Evolutionary conservation across 768 basidiomycete genomes (phyloP), one percentile per base, ranked within the genome.

Genomic region (Hysterangium stoloniferum): DNA sequence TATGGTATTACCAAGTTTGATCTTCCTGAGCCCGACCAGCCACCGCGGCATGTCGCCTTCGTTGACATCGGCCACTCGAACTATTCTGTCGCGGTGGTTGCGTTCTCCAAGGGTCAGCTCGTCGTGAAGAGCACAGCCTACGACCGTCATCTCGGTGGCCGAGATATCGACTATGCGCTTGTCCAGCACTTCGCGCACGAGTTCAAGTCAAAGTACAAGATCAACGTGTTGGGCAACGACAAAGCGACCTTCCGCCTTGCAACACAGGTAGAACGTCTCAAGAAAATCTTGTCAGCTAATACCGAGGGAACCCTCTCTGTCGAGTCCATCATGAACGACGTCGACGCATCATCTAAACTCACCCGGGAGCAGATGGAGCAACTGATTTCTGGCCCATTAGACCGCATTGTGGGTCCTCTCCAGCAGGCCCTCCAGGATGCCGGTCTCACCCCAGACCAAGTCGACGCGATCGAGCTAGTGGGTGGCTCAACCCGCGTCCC

Each of bases 1-100:
- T 99, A 95, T 71, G 96, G 96, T 58, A 98, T 98, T 76, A 99
- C 95, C 57, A 99, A 99, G 70, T 81, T 86, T 24, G 96, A 99
- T 66, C 82, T 99, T 37, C 96, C 96, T 19, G 67, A 68, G 31
- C 82, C 85, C 12, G 65, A 81, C 29, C 92, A 94, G 55, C 73
- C 71, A 57, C 85, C 94, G 0, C 78, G 84, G 29, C 78, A 96
- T 65, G 83, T 99, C 66, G 86, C 85, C 56, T 97, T 99, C 62
- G 80, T 98, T 60, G 96, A 99, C 60, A 80, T 94, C 52, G 96
- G 96, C 44, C 96, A 98, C 74, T 89, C 91, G 5, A 80, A 80
- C 69, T 76, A 93, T 69, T 86, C 89, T 24, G 88, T 86, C 54
- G 65, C 91, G 59, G 77, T 98, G 63, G 82, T 93, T 48, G 89